These are phyloP conservation scores for Mycena sp. DNA, from an alignment of 1,284 basidiomycete genomes.

Conservation along the genomic window DNA sequence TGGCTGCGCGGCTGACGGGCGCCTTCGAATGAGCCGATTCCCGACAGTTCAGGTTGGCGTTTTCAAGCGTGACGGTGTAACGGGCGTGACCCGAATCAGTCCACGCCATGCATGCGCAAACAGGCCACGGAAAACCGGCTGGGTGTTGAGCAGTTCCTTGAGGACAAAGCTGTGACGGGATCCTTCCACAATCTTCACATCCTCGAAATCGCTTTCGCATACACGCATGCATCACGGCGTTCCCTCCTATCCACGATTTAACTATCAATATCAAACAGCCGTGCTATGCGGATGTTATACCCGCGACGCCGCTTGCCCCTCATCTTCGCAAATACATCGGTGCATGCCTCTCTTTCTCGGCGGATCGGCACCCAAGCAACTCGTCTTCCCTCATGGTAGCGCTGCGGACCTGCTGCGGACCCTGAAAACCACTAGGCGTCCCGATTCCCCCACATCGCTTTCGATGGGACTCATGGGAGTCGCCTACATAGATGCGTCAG, in stretches of 20 bases:
- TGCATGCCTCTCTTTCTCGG: background rate
- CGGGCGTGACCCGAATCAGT: too few relatives aligned
- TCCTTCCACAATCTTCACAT: background rate
- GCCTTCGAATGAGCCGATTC: too few relatives aligned
- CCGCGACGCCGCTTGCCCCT: background rate
- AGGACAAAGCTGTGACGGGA: background rate
- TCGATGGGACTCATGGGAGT: background rate
- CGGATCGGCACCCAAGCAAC: background rate
- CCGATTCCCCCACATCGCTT: background rate
- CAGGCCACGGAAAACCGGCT: too few relatives aligned
- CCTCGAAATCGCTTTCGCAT: background rate
- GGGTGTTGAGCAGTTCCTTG: background rate
- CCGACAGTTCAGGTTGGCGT: too few relatives aligned
- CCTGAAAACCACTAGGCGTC: background rate
- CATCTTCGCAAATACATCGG: conserved; percentile 4
- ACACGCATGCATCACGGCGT: background rate
- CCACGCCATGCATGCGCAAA: too few relatives aligned
- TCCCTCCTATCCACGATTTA: background rate
- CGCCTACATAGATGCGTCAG: background rate
- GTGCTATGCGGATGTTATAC: background rate
- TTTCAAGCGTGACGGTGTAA: too few relatives aligned
- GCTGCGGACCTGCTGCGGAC: background rate
- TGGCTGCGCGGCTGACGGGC: too few relatives aligned
- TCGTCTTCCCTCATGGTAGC: background rate
- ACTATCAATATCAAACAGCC: background rate